phyloP scores from a whole-genome alignment of 352 stramenopile genomes.

The Phytophthora pini region DNA sequence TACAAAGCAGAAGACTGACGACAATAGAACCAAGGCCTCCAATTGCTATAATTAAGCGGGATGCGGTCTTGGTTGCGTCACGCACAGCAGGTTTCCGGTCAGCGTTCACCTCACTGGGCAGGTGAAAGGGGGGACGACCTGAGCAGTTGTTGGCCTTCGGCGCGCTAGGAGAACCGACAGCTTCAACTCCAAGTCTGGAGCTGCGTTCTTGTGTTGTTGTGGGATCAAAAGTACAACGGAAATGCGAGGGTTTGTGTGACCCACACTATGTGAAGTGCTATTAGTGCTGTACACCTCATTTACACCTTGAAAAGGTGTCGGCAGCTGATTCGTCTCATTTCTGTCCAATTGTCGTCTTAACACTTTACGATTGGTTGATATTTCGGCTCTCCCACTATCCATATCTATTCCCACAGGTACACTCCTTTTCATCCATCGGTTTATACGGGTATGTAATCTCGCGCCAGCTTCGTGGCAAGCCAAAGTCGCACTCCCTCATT shows the following conservation, averaged over 20 bases:
- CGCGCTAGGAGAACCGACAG: not conserved
- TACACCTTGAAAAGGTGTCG: constrained; percentile 4
- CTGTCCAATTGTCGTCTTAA: constrained; percentile 23
- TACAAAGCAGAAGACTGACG: constrained; percentile 5
- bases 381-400: constrained; percentile 16
- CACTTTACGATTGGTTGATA: constrained; percentile 9
- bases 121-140: not conserved
- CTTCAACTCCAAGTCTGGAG: constrained; percentile 7
- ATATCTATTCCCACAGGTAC: constrained; percentile 10
- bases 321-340: constrained; percentile 25
- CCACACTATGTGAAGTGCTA: not conserved
- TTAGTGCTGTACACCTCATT: no score
- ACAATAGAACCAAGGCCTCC: constrained; percentile 23
- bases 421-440: constrained; percentile 4
- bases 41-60: no score
- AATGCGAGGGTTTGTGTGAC: constrained; percentile 11
- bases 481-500: constrained; percentile 18
- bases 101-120: no score
- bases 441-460: constrained; percentile 19
- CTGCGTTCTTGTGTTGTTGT: not conserved
- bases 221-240: constrained; percentile 8
- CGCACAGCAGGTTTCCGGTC: no score
- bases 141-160: no score
- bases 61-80: constrained; percentile 1
- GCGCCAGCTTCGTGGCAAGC: constrained; percentile 33